Conservation (phyloP, 2,329 filamentous ascomycete species). For the Orbilia javanica region DNA sequence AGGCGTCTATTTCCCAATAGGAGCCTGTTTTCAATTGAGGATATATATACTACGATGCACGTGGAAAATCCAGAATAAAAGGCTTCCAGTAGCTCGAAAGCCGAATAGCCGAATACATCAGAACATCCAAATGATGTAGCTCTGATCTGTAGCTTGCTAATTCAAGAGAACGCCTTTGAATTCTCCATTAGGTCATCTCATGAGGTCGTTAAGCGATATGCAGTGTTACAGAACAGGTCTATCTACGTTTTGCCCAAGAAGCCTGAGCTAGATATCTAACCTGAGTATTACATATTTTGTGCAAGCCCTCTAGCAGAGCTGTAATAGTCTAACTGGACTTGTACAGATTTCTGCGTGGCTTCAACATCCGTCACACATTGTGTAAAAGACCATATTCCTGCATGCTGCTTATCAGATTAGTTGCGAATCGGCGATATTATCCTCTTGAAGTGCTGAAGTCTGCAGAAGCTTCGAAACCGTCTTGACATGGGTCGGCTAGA, state of each 20-base stretch:
- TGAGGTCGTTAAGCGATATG: slow-evolving; percentile 6
- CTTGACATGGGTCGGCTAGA: not conserved
- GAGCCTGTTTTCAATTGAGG: no score
- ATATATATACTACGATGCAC: not conserved
- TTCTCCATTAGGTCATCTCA: not conserved
- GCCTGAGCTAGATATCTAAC: not conserved
- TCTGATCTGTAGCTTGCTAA: no score
- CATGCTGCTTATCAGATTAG: not conserved
- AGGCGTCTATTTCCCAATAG: no score
- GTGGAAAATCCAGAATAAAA: not conserved
- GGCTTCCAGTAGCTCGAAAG: not conserved
- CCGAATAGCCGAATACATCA: no score
- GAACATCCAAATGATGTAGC: no score
- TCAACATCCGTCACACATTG: not conserved
- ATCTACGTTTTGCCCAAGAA: not conserved
- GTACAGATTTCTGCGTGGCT: not conserved
- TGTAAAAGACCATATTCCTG: not conserved
- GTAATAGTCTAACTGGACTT: not conserved
- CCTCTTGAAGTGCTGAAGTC: not conserved
- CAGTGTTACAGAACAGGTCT: slow-evolving; percentile 2
- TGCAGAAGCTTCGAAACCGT: not conserved
- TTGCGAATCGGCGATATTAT: slow-evolving; percentile 1
- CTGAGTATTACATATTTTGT: not conserved
- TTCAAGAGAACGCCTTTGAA: no score
- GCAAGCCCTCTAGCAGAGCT: not conserved